phyloP scores from a whole-genome alignment of 768 basidiomycete genomes.

The Phaeotremella skinneri region DNA sequence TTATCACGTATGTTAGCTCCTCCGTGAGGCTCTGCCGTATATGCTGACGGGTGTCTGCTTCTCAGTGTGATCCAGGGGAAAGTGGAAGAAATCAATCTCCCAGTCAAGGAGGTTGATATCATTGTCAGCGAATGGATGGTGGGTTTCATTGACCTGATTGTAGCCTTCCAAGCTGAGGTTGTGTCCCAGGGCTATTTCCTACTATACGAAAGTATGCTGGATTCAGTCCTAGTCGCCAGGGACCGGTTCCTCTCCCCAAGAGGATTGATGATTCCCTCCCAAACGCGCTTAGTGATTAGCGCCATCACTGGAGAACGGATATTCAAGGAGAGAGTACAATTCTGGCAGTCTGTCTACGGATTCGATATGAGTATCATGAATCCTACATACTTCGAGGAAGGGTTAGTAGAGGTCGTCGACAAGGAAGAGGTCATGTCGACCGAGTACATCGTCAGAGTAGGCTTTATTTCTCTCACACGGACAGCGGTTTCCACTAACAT shows the following conservation, averaged over 20 bases:
- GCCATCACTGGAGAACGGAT: constrained; percentile 74
- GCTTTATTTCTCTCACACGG: constrained; percentile 17
- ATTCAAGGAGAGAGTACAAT: constrained; percentile 75
- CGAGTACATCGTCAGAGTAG: constrained; percentile 86
- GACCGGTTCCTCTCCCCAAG: constrained; percentile 74
- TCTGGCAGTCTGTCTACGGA: constrained; percentile 90
- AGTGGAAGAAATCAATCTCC: constrained; percentile 79
- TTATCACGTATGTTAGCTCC: constrained; percentile 61
- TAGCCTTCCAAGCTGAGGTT: constrained; percentile 6
- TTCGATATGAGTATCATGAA: constrained; percentile 86
- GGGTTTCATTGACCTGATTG: constrained; percentile 36
- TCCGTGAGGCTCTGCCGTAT: neutral
- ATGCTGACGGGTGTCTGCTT: constrained; percentile 1
- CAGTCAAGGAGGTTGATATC: constrained; percentile 78
- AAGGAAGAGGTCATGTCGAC: constrained; percentile 82
- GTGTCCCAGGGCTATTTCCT: constrained; percentile 53
- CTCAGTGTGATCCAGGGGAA: constrained; percentile 78
- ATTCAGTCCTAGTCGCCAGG: constrained; percentile 84
- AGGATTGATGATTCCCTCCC: constrained; percentile 87
- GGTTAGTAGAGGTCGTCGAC: constrained; percentile 84
- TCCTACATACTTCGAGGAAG: constrained; percentile 70
- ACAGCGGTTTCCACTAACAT: constrained; percentile 1
- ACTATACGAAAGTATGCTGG: constrained; percentile 95
- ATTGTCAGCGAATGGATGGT: constrained; percentile 99
- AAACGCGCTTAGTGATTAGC: constrained; percentile 78